These are phyloP conservation scores for Hypoxylon fuscum DNA, from an alignment of 495 filamentous ascomycete species.

Conservation along the genomic window DNA sequence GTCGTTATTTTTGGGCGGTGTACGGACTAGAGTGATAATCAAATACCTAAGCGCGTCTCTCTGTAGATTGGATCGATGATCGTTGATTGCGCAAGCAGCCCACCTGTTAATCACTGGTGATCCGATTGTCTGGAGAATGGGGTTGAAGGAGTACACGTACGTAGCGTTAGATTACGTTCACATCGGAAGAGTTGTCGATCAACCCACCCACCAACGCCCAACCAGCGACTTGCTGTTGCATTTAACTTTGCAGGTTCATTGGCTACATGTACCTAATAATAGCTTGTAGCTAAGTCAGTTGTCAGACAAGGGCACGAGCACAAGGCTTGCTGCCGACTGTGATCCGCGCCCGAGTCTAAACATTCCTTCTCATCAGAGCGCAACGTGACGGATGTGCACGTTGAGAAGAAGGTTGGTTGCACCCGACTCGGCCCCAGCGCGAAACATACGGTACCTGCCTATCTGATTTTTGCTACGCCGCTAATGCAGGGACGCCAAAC, in stretches of 20 bases:
- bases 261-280: too few relatives aligned
- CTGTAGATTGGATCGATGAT: constrained; percentile 26
- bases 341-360: constrained; percentile 9
- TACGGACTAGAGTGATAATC: constrained; percentile 9
- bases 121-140: constrained; percentile 15
- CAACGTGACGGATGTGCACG: constrained; percentile 4
- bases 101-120: constrained; percentile 24
- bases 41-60: constrained; percentile 1
- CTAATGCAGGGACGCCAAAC: constrained; percentile 2
- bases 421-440: background rate
- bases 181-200: constrained; percentile 2
- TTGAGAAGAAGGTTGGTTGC: background rate
- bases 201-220: background rate
- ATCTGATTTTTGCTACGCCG: constrained; percentile 6
- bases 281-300: background rate
- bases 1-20: too few relatives aligned
- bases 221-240: background rate
- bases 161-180: background rate
- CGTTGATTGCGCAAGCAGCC: constrained; percentile 8
- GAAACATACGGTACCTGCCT: background rate
- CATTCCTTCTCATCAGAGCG: constrained; percentile 5
- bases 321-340: background rate
- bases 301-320: constrained; percentile 17
- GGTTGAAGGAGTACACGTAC: constrained; percentile 13
- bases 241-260: constrained; percentile 5